A percentile compares a stretch with the other conserved stretches of the same genome.
phyloP scores from a whole-genome alignment of 2,329 filamentous ascomycete species.

The Fusarium buharicum region DNA sequence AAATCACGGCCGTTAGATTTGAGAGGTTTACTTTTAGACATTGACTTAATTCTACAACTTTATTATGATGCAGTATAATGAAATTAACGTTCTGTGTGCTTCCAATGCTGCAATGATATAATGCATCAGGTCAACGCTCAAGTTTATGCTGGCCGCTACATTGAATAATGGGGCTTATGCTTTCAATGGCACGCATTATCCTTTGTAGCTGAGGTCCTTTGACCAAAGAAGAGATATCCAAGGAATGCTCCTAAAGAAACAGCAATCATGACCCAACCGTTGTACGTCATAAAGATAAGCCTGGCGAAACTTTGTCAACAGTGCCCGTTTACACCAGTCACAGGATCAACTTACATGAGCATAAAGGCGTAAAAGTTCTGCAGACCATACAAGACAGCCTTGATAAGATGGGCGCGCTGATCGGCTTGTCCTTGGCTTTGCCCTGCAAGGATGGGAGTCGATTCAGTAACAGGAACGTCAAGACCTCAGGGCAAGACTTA shows the following conservation, averaged over 20 bases:
- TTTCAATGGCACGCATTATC: constrained; percentile 69
- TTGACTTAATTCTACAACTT: neutral
- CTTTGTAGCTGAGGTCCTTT: constrained; percentile 76
- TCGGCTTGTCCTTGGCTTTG: constrained; percentile 71
- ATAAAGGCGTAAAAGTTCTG: constrained; percentile 99
- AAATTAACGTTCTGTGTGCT: neutral
- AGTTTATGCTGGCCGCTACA: neutral
- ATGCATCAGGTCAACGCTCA: neutral
- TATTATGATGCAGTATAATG: neutral
- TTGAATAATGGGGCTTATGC: neutral
- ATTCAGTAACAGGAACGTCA: constrained; percentile 67
- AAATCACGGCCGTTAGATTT: neutral
- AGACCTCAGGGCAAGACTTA: constrained; percentile 47
- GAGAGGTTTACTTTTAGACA: neutral
- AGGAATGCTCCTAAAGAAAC: constrained; percentile 89
- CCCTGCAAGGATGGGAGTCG: constrained; percentile 75
- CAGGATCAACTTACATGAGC: constrained; percentile 80
- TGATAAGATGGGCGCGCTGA: constrained; percentile 78
- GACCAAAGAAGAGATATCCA: constrained; percentile 85
- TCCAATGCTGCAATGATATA: neutral
- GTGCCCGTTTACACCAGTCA: neutral
- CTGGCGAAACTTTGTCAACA: constrained; percentile 57
- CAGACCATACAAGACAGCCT: constrained; percentile 85
- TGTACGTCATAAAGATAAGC: constrained; percentile 99
- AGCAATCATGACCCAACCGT: constrained; percentile 95